Evolutionary conservation across 257 asterid species (phyloP), one percentile per base, ranked within the genome.

Genomic region (Solanum pennellii): DNA sequence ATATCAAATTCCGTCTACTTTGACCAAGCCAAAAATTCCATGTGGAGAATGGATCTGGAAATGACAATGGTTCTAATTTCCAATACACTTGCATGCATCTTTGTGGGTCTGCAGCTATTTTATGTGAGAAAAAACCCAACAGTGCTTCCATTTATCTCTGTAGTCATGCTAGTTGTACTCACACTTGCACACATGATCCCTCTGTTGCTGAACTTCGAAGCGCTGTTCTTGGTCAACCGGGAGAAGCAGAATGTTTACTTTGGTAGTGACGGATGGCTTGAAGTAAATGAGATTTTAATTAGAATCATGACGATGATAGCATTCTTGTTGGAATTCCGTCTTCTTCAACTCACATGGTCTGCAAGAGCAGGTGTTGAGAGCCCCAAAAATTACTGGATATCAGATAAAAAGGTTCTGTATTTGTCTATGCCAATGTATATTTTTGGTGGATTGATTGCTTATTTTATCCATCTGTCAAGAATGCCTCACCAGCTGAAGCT

Each of bases 31-130:
- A 93, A 87, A 89, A 94, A 94, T 68, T 94, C 98, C 56, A 87
- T 95, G 56, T 95, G 98, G 97, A 93, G 94, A 87, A 94, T 95
- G 95, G 99, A 96, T 93, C 91, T 96, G 88, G 99, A 96, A 93
- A 91, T 95, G 91, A 91, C 97, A 31, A 91, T 95, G 96, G 95
- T 96, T 85, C 93, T 96, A 33, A 84, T 94, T 89, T 94, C 99
- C 90, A 94, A 87, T 90, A 92, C 99, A 2, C 93, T 96, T 84
- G 91, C 92, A 15, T 95, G 99, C 56, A 76, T 94, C 84, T 94
- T 94, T 90, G 88, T 93, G 45, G 93, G 92, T 77, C 90, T 96
- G 92, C 99, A 96, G 92, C 91, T 96, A 74, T 79, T 94, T 89
- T 94, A 96, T 85, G 93, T 91, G 84, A 93, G 88, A 87, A 94